These are phyloP conservation scores for Cicer cuneatum DNA, from an alignment of 306 rosid species.

Conservation along the genomic window DNA sequence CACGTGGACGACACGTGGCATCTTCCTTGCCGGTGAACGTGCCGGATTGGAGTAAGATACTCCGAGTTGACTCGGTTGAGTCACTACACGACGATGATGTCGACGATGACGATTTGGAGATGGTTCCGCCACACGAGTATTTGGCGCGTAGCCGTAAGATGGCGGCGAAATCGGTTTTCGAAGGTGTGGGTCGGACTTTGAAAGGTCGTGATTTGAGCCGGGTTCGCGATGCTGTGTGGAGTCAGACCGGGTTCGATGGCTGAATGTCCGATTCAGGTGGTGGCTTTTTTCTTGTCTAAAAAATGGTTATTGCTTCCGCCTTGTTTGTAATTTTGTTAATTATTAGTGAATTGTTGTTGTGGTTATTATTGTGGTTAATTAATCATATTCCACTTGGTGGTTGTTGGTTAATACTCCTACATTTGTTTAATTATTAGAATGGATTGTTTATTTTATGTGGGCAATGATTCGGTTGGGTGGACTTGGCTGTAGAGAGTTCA, in stretches of 20 bases:
- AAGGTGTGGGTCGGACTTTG: slow-evolving; percentile 91
- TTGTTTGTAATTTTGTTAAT: slow-evolving; percentile 25
- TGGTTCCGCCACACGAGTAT: slow-evolving; percentile 95
- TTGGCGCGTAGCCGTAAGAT: slow-evolving; percentile 74
- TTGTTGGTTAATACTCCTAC: slow-evolving; percentile 4
- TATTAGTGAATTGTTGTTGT: neutral
- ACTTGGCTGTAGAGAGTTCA: slow-evolving; percentile 53
- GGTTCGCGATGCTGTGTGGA: slow-evolving; percentile 97
- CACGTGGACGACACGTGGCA: slow-evolving; percentile 64
- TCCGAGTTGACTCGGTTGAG: slow-evolving; percentile 78
- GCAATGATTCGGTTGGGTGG: slow-evolving; percentile 60
- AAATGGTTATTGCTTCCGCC: neutral
- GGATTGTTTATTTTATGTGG: slow-evolving; percentile 43
- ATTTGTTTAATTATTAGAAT: slow-evolving; percentile 17
- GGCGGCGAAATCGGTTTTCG: slow-evolving; percentile 85
- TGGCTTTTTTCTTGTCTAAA: neutral
- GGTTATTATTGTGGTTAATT: neutral
- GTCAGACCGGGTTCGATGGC: slow-evolving; percentile 94
- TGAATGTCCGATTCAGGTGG: slow-evolving; percentile 19
- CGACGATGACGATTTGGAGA: slow-evolving; percentile 65
- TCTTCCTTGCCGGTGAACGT: slow-evolving; percentile 87
- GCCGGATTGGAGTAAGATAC: slow-evolving; percentile 99
- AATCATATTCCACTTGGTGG: slow-evolving; percentile 22
- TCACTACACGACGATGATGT: slow-evolving; percentile 59
- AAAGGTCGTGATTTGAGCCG: slow-evolving; percentile 95